A percentile compares a stretch with the other conserved stretches of the same genome.
These are phyloP conservation scores for Albophoma yamanashiensis DNA, from an alignment of 2,329 filamentous ascomycete genomes.

Conservation along the genomic window DNA sequence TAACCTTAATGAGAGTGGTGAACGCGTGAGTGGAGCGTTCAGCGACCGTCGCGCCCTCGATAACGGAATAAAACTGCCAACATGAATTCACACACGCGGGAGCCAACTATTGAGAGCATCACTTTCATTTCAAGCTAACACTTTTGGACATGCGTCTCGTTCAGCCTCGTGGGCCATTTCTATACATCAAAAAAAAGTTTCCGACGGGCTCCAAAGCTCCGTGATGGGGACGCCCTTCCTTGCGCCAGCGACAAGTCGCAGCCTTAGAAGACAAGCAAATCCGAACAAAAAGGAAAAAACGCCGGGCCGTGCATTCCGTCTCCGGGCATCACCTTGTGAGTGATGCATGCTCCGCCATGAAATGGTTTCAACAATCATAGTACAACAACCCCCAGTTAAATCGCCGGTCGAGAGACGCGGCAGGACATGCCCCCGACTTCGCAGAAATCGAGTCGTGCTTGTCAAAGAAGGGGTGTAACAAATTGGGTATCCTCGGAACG, in stretches of 20 bases:
- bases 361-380: conserved; percentile 8
- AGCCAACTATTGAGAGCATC: background rate
- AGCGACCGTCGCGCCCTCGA: background rate
- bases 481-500: conserved; percentile 2
- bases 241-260: background rate
- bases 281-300: conserved; percentile 11
- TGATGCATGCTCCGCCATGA: conserved; percentile 9
- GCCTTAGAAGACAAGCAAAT: background rate
- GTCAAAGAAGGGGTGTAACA: background rate
- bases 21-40: background rate
- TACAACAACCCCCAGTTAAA: conserved; percentile 5
- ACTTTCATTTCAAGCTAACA: background rate
- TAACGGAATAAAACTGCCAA: background rate
- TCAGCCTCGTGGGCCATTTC: background rate
- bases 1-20: background rate
- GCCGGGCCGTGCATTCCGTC: conserved; percentile 14
- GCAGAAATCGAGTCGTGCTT: background rate
- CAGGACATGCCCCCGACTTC: background rate
- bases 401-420: background rate
- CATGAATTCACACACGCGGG: background rate
- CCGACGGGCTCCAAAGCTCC: background rate
- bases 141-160: background rate
- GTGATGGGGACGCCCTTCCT: background rate
- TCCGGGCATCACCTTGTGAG: conserved; percentile 4
- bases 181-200: background rate